Evolutionary conservation across 768 basidiomycete genomes (phyloP).

Genomic region (Lactarius indigo): DNA sequence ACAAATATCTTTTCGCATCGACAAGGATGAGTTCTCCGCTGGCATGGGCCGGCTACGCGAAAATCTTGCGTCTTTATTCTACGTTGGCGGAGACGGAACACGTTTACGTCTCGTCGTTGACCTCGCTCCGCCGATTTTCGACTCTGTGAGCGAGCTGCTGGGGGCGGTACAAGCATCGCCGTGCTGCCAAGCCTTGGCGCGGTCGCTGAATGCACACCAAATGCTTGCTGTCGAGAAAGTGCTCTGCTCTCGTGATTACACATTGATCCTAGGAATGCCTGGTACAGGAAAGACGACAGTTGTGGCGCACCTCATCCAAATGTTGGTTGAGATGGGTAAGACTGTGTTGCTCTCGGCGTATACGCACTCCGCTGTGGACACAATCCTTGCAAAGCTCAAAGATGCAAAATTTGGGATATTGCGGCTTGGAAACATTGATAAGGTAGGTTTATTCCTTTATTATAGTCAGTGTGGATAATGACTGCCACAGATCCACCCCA

Average conservation of each 20-base stretch:
- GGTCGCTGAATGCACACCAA: constrained; percentile 69
- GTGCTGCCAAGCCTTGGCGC: constrained; percentile 15
- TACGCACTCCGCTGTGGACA: constrained; percentile 98
- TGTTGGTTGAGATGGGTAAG: constrained; percentile 76
- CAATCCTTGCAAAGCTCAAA: constrained; percentile 82
- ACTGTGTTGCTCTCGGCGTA: constrained; percentile 87
- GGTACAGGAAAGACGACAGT: constrained; percentile 98
- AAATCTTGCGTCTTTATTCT: constrained; percentile 88
- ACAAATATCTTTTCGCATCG: constrained; percentile 69
- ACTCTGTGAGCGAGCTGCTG: constrained; percentile 30
- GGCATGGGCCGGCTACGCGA: constrained; percentile 88
- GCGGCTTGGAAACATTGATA: constrained; percentile 87
- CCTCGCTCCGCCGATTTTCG: constrained; percentile 63
- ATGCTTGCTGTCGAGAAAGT: constrained; percentile 66
- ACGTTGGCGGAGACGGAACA: constrained; percentile 64
- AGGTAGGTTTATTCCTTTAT: constrained; percentile 45
- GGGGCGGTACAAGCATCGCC: constrained; percentile 11
- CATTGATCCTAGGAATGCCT: constrained; percentile 94
- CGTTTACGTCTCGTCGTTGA: constrained; percentile 80
- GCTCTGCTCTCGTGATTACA: constrained; percentile 81
- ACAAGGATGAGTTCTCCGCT: constrained; percentile 86
- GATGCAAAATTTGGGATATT: constrained; percentile 67
- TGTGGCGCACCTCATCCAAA: constrained; percentile 81
- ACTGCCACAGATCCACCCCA: constrained; percentile 69
- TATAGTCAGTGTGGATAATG: neutral